Evolutionary conservation across 1,139 yeast genomes (phyloP), one percentile per base, ranked within the genome.

Genomic region (Yamadazyma friedrichii): DNA sequence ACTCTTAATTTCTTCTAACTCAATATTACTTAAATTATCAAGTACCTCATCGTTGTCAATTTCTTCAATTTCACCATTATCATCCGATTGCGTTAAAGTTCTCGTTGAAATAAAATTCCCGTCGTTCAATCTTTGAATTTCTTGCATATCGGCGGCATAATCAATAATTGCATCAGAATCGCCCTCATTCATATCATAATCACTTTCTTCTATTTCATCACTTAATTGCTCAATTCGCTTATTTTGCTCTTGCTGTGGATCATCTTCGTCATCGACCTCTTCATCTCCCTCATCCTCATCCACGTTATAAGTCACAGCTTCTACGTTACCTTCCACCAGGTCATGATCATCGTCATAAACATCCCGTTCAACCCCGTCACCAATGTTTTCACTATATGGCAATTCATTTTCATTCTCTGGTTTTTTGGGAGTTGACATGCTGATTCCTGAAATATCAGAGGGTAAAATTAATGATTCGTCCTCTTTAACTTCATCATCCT

Each of bases 1-100:
- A 15, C 6, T 12, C 4, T 11, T n/a, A n/a, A 71, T 74, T 20
- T 61, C 66, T 22, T 62, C 29, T 15, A 25, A 38, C 17, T 17
- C 33, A 17, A 20, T 6, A 20, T 20, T 22, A 29, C 33, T 35
- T 12, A 35, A 28, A 16, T 26, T 15, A 15, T n/a, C n/a, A 15
- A 34, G 15, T 15, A 34, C 6, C 4, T 31, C 29, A 31, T 30
- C 42, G 15, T 46, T 44, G 31, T 42, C 45, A 20, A 36, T 16
- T 20, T 4, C 26, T 24, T 24, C 39, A 15, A 13, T 31, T 10
- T 8, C 17, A 26, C 5, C 20, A 15, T 15, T 6, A 9, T 41
- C 48, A 11, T 29, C 31, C 6, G 29, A 24, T 17, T 40, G 44
- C 9, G 34, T 36, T 11, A 40, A 42, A 2, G 39, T 50, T 16